Conservation (phyloP, 164 flowering plant species). For the Euptelea pleiosperma region DNA sequence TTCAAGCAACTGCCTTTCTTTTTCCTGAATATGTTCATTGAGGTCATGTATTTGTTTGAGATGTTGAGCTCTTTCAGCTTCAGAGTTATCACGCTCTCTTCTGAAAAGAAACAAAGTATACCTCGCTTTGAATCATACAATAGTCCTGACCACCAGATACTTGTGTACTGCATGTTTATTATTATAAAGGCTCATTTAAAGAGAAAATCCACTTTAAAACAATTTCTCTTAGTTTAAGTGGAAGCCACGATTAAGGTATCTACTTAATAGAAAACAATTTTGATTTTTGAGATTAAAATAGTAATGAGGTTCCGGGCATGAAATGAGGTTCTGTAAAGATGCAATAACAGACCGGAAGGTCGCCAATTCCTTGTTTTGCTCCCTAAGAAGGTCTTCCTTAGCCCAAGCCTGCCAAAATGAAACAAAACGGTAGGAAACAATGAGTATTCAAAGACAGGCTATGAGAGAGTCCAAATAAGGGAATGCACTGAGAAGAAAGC, state of each 20-base stretch:
- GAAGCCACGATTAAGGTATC: too few relatives aligned
- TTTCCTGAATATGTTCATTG: conserved; percentile 83
- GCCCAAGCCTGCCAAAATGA: conserved; percentile 78
- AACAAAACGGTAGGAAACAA: neutral
- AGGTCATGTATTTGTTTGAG: conserved; percentile 79
- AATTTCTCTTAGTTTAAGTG: too few relatives aligned
- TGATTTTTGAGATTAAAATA: too few relatives aligned
- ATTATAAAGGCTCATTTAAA: too few relatives aligned
- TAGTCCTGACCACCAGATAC: too few relatives aligned
- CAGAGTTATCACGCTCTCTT: conserved; percentile 87
- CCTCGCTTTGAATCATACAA: conserved; percentile 8
- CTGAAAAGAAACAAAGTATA: conserved; percentile 36
- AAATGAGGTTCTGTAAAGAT: neutral
- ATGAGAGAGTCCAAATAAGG: too few relatives aligned
- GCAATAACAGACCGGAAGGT: conserved; percentile 51
- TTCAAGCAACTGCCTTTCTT: conserved; percentile 75
- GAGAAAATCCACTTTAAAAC: too few relatives aligned
- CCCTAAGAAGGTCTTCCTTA: conserved; percentile 83
- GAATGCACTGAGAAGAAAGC: neutral
- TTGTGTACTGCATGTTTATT: too few relatives aligned
- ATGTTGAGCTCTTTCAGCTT: conserved; percentile 83
- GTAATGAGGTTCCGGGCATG: too few relatives aligned
- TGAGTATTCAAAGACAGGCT: neutral
- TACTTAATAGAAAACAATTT: too few relatives aligned
- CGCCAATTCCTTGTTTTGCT: conserved; percentile 83